These are phyloP conservation scores for Anisodus tanguticus DNA, from an alignment of 257 asterid species.

Conservation along the genomic window DNA sequence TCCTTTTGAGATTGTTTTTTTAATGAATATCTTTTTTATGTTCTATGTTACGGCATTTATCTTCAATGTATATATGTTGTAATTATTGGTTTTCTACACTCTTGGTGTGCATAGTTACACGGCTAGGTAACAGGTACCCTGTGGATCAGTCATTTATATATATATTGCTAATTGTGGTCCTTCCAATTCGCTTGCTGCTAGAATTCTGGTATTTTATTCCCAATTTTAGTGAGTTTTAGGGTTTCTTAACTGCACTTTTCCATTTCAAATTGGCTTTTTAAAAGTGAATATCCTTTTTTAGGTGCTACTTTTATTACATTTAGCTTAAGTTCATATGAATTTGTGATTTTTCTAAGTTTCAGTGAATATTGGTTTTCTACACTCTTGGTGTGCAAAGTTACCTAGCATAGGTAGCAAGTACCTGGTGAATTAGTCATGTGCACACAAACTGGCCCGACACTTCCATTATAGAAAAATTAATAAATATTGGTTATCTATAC, in stretches of 20 bases:
- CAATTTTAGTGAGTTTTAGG: neutral
- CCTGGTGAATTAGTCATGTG: neutral
- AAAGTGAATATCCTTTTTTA: no score
- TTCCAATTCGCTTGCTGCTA: constrained; percentile 44
- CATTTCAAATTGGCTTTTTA: no score
- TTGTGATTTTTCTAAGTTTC: neutral
- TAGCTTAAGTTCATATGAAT: neutral
- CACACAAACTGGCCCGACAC: neutral
- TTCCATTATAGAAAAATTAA: neutral
- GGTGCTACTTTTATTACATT: no score
- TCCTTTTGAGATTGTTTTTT: no score
- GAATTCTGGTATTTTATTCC: constrained; percentile 40
- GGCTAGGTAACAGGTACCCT: neutral
- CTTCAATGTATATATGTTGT: neutral
- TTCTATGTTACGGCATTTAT: no score
- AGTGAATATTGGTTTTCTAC: neutral
- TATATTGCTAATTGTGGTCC: constrained; percentile 35
- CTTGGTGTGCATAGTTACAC: neutral
- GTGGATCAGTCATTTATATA: no score
- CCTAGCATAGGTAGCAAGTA: neutral
- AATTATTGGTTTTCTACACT: neutral
- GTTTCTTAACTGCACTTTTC: no score
- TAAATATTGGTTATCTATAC: neutral
- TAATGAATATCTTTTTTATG: no score
- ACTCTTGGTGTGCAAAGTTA: constrained; percentile 15